These are phyloP conservation scores for Coccomyxa sp. DNA, from an alignment of 139 green algal genomes.

Conservation along the genomic window DNA sequence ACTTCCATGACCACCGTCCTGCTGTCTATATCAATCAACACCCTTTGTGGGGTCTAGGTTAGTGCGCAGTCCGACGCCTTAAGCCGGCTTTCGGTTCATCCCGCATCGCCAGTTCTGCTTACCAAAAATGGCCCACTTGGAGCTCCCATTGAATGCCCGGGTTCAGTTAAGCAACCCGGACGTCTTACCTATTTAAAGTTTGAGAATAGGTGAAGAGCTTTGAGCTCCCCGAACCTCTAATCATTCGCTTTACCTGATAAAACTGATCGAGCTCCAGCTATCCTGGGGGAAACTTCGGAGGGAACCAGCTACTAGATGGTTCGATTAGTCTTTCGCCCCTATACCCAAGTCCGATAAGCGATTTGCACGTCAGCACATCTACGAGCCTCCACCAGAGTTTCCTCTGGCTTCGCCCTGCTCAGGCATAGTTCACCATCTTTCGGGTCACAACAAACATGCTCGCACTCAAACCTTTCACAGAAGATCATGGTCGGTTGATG, in stretches of 20 bases:
- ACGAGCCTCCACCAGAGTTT: slow-evolving; percentile 93
- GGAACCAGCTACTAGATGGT: slow-evolving; percentile 96
- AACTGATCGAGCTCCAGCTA: slow-evolving; percentile 84
- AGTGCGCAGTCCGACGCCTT: slow-evolving; percentile 86
- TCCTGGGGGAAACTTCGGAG: slow-evolving; percentile 92
- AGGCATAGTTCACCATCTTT: slow-evolving; percentile 97
- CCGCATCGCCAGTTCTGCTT: slow-evolving; percentile 60
- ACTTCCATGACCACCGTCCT: slow-evolving; percentile 97
- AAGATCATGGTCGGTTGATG: slow-evolving; percentile 87
- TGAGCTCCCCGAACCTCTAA: slow-evolving; percentile 83
- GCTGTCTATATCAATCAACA: slow-evolving; percentile 93
- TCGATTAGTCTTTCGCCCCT: slow-evolving; percentile 98
- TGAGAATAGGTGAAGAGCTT: slow-evolving; percentile 89
- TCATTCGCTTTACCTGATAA: slow-evolving; percentile 91
- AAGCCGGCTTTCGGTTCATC: slow-evolving; percentile 90
- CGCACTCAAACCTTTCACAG: slow-evolving; percentile 85
- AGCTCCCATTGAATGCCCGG: slow-evolving; percentile 73
- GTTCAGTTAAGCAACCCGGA: slow-evolving; percentile 82
- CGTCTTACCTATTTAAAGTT: slow-evolving; percentile 93
- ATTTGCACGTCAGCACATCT: slow-evolving; percentile 97
- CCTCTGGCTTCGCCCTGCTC: slow-evolving; percentile 89
- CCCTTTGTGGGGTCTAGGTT: slow-evolving; percentile 93
- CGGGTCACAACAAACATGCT: slow-evolving; percentile 86
- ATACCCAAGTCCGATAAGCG: slow-evolving; percentile 95
- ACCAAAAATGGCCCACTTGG: too few species aligned